Evolutionary conservation across 352 stramenopile genomes (phyloP), one percentile per base, ranked within the genome.

Genomic region (Phytopythium ostracodes): DNA sequence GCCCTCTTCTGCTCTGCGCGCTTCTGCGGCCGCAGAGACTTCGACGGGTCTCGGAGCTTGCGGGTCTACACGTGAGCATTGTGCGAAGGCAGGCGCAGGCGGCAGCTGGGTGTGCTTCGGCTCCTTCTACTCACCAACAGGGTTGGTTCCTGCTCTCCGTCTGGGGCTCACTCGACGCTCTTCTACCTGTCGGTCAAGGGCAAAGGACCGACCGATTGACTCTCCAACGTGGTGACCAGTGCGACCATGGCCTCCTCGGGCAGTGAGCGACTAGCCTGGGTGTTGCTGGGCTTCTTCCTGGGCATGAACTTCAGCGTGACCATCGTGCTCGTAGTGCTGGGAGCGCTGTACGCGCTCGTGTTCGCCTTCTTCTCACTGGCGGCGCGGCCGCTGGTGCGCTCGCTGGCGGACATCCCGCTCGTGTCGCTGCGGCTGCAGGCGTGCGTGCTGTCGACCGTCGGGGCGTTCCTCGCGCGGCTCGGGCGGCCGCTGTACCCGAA

Each of bases 401-500:
- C 68, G 33, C 33, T 66, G 35, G 60, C 57, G 22, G 11, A 59
- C 25, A 53, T 69, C 44, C 67, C 67, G 50, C 67, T 66, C 64
- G 64, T 71, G 35, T 66, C 64, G 20, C 31, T 74, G 60, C 69
- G 69, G 46, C 29, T 74, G 17, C 64, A 74, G 38, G 47, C 59
- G 57, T 71, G 70, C 56, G 52, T 74, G 51, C 7, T 60, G 20
- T 66, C 64, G 25, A 53, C 70, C 27, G 25, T 74, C 6, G 27
- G 56, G 33, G 36, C 60, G 9, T 56, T 43, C 58, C 56, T 65
- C 6, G 49, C 17, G 11, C 57, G 68, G 6, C 64, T 73, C 53
- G 75, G 72, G 54, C 65, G 66, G 20, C 69, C 74, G 2, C 59
- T 67, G 2, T 73, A 67, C 27, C 70, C 70, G 7, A 54, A 74